Evolutionary conservation across 1,284 basidiomycete genomes (phyloP).

Genomic region (Kalmanozyma brasiliensis): DNA sequence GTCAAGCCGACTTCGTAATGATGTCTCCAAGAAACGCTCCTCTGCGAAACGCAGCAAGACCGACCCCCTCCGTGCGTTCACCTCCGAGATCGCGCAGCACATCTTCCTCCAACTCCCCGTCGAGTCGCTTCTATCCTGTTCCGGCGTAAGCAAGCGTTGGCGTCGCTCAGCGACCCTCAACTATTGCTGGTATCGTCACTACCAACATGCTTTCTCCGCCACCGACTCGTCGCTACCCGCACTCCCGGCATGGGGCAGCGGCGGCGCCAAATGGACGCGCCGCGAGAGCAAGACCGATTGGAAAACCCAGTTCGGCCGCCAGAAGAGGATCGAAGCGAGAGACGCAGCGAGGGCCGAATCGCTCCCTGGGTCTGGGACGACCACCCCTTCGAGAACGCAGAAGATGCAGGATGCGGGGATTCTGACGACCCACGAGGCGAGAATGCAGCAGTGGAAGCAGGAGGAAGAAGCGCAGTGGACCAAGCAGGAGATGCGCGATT

Average conservation of each 20-base stretch:
- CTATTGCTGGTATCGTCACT: constrained; percentile 59
- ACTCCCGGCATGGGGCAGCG: constrained; percentile 37
- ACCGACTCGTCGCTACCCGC: constrained; percentile 20
- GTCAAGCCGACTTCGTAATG: too few relatives aligned
- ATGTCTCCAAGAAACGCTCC: constrained; percentile 17
- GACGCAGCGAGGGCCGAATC: constrained; percentile 44
- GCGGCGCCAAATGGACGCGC: constrained; percentile 58
- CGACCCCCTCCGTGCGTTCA: constrained; percentile 55
- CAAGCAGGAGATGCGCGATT: constrained; percentile 59
- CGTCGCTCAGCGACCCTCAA: constrained; percentile 61
- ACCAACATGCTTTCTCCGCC: constrained; percentile 33
- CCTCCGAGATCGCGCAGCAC: constrained; percentile 59
- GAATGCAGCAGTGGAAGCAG: constrained; percentile 58
- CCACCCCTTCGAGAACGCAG: constrained; percentile 55
- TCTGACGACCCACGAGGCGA: constrained; percentile 43
- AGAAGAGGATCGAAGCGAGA: constrained; percentile 38
- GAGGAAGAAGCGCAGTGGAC: constrained; percentile 38
- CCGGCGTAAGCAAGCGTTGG: constrained; percentile 54
- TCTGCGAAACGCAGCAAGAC: constrained; percentile 43
- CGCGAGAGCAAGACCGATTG: constrained; percentile 62
- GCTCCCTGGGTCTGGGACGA: constrained; percentile 35
- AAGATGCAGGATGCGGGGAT: constrained; percentile 51
- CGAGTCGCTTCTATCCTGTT: constrained; percentile 46
- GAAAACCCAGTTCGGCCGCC: constrained; percentile 51
- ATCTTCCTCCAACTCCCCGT: constrained; percentile 61